Conservation (phyloP, 352 stramenopile species). For the Pythium grandisporangium region DNA sequence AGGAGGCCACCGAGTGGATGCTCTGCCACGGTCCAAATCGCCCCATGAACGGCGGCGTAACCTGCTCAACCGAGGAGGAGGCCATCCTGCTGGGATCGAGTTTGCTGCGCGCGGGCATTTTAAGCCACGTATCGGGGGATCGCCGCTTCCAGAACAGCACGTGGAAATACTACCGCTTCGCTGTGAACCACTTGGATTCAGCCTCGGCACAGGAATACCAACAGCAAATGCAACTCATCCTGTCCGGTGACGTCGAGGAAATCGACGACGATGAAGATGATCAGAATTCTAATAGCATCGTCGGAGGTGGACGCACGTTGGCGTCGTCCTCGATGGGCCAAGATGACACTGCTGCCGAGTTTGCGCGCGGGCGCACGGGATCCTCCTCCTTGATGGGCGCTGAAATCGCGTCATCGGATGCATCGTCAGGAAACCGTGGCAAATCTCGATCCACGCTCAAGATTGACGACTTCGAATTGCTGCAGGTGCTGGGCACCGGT, state of each 20-base stretch:
- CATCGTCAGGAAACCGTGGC: slow-evolving; percentile 28
- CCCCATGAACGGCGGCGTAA: slow-evolving; percentile 76
- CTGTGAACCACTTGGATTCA: slow-evolving; percentile 64
- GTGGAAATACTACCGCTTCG: slow-evolving; percentile 87
- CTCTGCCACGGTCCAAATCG: slow-evolving; percentile 77
- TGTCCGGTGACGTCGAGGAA: slow-evolving; percentile 69
- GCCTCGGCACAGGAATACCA: slow-evolving; percentile 31
- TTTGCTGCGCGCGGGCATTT: slow-evolving; percentile 53
- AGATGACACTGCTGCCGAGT: too few relatives aligned
- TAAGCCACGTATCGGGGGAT: slow-evolving; percentile 69
- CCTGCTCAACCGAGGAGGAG: slow-evolving; percentile 78
- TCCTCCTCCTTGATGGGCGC: not conserved
- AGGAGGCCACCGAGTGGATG: slow-evolving; percentile 80
- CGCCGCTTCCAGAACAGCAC: slow-evolving; percentile 67
- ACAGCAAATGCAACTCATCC: slow-evolving; percentile 48
- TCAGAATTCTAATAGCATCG: slow-evolving; percentile 2
- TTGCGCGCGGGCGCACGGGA: not conserved
- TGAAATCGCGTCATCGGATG: slow-evolving; percentile 2
- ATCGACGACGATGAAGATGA: slow-evolving; percentile 67
- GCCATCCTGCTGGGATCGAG: slow-evolving; percentile 66
- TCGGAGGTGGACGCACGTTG: too few relatives aligned
- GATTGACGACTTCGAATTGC: slow-evolving; percentile 84
- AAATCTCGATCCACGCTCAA: slow-evolving; percentile 74
- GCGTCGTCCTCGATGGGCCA: slow-evolving; percentile 9
- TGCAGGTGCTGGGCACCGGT: slow-evolving; percentile 79